Conservation (phyloP, 495 filamentous ascomycete genomes). For the Daldinia childiae region DNA sequence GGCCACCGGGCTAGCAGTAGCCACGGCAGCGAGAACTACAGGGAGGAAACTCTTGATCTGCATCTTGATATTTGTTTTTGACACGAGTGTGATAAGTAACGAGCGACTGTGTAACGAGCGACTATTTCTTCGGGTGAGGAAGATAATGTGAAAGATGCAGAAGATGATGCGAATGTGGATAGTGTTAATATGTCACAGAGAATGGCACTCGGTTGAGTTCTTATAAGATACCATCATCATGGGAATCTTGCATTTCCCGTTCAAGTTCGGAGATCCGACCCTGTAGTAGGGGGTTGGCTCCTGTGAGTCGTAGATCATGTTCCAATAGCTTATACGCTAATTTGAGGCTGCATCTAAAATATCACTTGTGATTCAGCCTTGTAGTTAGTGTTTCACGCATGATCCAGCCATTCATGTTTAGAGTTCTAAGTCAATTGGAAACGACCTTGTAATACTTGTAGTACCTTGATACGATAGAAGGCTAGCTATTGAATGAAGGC, state of each 20-base stretch:
- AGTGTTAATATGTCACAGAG: background rate
- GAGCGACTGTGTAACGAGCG: background rate
- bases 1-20: constrained; percentile 37
- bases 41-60: constrained; percentile 40
- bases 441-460: background rate
- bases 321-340: constrained; percentile 33
- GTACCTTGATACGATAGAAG: background rate
- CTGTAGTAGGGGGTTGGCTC: background rate
- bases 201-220: constrained; percentile 4
- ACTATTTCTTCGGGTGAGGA: background rate
- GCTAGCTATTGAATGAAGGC: background rate
- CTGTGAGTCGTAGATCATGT: constrained; percentile 32
- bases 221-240: constrained; percentile 24
- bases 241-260: constrained; percentile 2
- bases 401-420: background rate
- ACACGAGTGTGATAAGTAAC: background rate
- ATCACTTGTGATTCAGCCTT: constrained; percentile 30
- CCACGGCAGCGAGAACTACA: constrained; percentile 35
- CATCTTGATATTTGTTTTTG: constrained; percentile 21
- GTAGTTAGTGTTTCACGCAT: constrained; percentile 25
- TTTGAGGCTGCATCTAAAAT: constrained; percentile 20
- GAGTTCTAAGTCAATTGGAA: background rate
- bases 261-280: constrained; percentile 13
- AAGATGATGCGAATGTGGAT: constrained; percentile 12
- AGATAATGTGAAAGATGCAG: background rate